These are phyloP conservation scores for Claviceps quebecensis DNA, from an alignment of 2,329 filamentous ascomycete species.

Conservation along the genomic window DNA sequence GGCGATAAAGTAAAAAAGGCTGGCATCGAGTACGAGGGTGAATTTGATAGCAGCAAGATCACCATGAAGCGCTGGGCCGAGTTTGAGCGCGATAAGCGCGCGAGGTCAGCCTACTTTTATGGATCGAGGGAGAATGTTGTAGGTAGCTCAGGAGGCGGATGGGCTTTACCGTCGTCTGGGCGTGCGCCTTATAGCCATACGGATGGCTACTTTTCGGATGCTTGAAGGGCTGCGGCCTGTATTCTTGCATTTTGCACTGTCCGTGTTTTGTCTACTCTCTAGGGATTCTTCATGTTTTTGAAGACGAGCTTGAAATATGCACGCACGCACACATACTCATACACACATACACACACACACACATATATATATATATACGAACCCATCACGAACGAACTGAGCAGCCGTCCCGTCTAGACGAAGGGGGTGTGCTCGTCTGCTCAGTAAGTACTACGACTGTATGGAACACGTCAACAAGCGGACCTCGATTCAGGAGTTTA, in stretches of 20 bases:
- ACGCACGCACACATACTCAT: no score
- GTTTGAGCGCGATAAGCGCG: constrained; percentile 60
- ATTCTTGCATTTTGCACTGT: no score
- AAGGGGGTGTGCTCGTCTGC: no score
- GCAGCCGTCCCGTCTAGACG: no score
- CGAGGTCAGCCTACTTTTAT: constrained; percentile 34
- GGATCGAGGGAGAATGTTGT: constrained; percentile 36
- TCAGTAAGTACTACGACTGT: no score
- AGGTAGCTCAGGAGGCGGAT: constrained; percentile 22
- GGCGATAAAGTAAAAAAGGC: constrained; percentile 82
- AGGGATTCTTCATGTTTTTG: no score
- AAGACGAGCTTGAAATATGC: no score
- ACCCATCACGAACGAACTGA: no score
- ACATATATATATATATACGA: neutral
- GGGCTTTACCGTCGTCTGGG: constrained; percentile 26
- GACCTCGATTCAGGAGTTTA: neutral
- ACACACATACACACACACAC: no score
- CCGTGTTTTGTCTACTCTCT: no score
- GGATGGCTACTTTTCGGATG: constrained; percentile 43
- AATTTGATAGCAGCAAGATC: constrained; percentile 97
- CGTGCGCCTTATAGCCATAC: constrained; percentile 27
- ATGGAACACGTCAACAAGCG: neutral
- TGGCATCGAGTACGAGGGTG: constrained; percentile 77
- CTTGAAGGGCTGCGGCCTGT: constrained; percentile 13
- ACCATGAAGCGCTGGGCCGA: constrained; percentile 99